Evolutionary conservation across 345 rosid genomes (phyloP), one percentile per base, ranked within the genome.

Genomic region (Stellera chamaejasme): DNA sequence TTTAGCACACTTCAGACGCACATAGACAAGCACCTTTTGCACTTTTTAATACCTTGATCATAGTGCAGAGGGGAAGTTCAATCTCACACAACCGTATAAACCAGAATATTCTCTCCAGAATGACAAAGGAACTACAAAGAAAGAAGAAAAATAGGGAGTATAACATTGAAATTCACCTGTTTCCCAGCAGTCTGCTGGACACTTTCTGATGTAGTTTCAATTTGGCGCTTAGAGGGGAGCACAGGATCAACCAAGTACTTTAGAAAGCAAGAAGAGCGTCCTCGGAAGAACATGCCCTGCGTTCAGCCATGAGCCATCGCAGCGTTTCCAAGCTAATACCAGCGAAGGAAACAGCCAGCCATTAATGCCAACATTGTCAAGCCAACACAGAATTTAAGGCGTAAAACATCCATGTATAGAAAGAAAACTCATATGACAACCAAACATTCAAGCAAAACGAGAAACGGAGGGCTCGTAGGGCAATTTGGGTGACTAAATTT

Each of bases 161-260:
- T 12, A 15, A 28, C 16, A 27, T 27, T 25, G 43, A 26, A 49
- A 58, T 39, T 56, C 2, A 90, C 98, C 96, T 91, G 98, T 41
- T 79, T 77, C 2, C 92, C 88, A 1, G 82, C 83, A 13, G 66
- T 67, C 63, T 80, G 73, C 26, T 76, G 80, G 36, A 76, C 64
- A 53, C 51, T 1, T 43, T 57, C 59, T 2, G 85, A 74, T 47
- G 90, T 85, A 44, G 25, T 54, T 32, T 53, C 72, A 19, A 19
- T 19, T 19, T 3, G 39, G 19, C 16, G 58, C 10, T 45, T 79
- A 3, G 51, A 52, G 0, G 90, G 88, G 55, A 91, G 78, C 59
- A 73, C 7, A 62, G 96, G 96, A 58, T 85, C 96, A 54, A 87
- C 89, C 64, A 91, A 69, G 61, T 32, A 63, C 10, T 77, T 86